These are phyloP conservation scores for Annulohypoxylon bovei DNA, from an alignment of 495 filamentous ascomycete genomes.

Conservation along the genomic window DNA sequence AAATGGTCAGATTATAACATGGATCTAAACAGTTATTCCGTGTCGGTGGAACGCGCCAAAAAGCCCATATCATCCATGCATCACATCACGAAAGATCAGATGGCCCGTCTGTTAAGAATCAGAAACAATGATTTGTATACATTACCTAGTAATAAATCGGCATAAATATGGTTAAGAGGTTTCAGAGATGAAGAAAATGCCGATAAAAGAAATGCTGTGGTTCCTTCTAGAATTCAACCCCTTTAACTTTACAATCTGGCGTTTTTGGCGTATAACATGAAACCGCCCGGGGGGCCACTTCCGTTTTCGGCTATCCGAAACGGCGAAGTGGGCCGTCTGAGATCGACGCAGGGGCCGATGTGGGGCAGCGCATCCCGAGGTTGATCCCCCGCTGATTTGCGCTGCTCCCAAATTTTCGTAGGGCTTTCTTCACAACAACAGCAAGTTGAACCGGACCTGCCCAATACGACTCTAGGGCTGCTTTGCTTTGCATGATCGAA, in stretches of 20 bases:
- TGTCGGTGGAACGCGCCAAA: neutral
- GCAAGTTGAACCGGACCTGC: constrained; percentile 28
- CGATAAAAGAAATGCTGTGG: neutral
- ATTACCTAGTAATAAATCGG: neutral
- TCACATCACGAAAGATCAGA: constrained; percentile 15
- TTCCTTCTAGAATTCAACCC: constrained; percentile 15
- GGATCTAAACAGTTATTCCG: neutral
- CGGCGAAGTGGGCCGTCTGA: constrained; percentile 26
- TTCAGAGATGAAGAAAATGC: constrained; percentile 11
- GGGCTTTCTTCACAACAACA: neutral
- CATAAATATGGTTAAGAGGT: neutral
- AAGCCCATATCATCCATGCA: neutral
- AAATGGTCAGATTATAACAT: neutral
- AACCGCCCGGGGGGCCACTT: constrained; percentile 8
- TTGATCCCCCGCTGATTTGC: constrained; percentile 39
- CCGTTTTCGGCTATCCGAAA: constrained; percentile 39
- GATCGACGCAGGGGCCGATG: constrained; percentile 34
- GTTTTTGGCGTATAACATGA: constrained; percentile 2
- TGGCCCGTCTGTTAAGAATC: constrained; percentile 1
- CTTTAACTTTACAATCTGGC: neutral
- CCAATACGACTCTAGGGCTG: neutral
- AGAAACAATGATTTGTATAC: neutral
- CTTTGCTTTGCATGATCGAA: constrained; percentile 4
- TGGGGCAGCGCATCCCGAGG: constrained; percentile 20
- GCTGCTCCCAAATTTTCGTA: neutral